Conservation (phyloP, 2,329 filamentous ascomycete species). For the Mariannaea elegans region DNA sequence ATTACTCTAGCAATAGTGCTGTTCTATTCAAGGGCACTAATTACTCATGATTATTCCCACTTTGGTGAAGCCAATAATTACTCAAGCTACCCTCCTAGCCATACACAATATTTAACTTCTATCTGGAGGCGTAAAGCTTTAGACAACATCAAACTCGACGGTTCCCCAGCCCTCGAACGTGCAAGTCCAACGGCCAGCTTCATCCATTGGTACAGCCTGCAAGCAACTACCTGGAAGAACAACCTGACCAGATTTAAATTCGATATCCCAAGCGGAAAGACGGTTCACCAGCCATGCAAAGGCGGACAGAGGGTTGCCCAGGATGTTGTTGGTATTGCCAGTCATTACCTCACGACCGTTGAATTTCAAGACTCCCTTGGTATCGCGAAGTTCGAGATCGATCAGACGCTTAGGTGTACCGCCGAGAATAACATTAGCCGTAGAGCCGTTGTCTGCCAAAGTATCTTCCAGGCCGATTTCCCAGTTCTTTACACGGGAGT, state of each 20-base stretch:
- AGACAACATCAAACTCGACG: constrained; percentile 37
- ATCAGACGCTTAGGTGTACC: constrained; percentile 35
- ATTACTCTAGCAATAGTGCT: too few relatives aligned
- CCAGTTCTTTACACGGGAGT: constrained; percentile 41
- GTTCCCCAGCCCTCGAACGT: constrained; percentile 37
- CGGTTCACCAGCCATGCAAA: constrained; percentile 39
- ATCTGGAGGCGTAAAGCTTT: not conserved
- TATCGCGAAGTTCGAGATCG: constrained; percentile 36
- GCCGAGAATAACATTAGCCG: constrained; percentile 38
- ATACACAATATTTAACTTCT: not conserved
- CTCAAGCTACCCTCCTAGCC: not conserved
- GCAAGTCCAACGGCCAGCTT: constrained; percentile 34
- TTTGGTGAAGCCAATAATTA: not conserved
- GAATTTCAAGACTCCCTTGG: constrained; percentile 32
- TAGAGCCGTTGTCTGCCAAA: constrained; percentile 39
- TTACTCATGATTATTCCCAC: too few relatives aligned
- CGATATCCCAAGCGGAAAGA: constrained; percentile 34
- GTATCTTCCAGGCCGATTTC: constrained; percentile 39
- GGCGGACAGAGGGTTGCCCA: constrained; percentile 36
- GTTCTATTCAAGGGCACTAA: too few relatives aligned
- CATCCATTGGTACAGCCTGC: constrained; percentile 35
- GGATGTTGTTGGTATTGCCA: constrained; percentile 39
- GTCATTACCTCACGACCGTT: constrained; percentile 37
- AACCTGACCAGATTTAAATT: constrained; percentile 35
- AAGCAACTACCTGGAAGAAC: constrained; percentile 39